Conservation (phyloP, 1,284 basidiomycete genomes). For the Jaminaea rosea region DNA sequence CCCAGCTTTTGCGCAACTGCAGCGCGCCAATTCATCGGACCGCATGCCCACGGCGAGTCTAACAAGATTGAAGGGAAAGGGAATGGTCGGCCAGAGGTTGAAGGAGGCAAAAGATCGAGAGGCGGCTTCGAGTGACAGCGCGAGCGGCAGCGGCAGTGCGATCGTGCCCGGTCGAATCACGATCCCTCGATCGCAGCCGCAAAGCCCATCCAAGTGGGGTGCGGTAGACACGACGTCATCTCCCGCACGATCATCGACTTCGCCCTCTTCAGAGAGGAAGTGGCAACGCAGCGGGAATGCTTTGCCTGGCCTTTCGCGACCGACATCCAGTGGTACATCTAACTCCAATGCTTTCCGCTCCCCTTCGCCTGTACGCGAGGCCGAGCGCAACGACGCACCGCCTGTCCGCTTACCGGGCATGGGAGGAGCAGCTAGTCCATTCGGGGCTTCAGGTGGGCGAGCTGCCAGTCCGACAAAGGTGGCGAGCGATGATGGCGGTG, state of each 20-base stretch:
- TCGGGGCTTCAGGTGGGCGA: neutral
- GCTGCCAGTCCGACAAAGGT: neutral
- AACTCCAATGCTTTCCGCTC: neutral
- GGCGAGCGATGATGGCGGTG: neutral
- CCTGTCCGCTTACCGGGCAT: constrained; percentile 7
- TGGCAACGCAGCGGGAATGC: neutral
- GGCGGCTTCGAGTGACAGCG: neutral
- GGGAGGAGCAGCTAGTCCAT: neutral
- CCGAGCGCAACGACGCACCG: neutral
- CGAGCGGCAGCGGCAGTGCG: neutral
- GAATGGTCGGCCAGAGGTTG: constrained; percentile 36
- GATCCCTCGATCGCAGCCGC: no score
- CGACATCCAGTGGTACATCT: neutral
- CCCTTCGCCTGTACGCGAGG: neutral
- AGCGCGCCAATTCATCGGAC: constrained; percentile 13
- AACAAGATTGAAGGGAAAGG: constrained; percentile 28
- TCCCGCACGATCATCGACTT: no score
- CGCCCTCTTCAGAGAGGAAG: neutral
- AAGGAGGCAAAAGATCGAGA: constrained; percentile 33
- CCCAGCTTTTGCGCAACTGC: constrained; percentile 4
- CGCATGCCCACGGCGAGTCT: constrained; percentile 26
- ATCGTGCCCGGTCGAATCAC: no score
- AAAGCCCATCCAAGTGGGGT: no score
- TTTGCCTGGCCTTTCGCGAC: constrained; percentile 2
- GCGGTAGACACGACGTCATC: no score